Evolutionary conservation across 331 rosid species (phyloP).

Genomic region (Quercus phellos): DNA sequence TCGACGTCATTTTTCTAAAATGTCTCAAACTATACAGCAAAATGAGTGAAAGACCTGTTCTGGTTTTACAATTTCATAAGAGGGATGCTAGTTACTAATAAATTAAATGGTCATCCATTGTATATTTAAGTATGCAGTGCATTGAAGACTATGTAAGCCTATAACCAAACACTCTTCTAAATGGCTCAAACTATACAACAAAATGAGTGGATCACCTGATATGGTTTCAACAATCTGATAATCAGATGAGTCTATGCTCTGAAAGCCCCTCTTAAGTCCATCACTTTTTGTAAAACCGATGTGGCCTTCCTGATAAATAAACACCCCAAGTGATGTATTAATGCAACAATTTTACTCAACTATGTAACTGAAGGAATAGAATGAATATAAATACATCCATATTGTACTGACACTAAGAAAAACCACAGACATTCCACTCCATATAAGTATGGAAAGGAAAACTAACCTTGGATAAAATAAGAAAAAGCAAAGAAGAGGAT

Average conservation of each 20-base stretch:
- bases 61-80: constrained; percentile 14
- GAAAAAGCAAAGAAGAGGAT: constrained; percentile 7
- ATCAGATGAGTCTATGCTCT: constrained; percentile 46
- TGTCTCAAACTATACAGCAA: background rate
- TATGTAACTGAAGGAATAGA: background rate
- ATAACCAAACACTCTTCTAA: constrained; percentile 2
- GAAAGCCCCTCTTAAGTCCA: constrained; percentile 52
- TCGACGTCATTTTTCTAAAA: background rate
- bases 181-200: constrained; percentile 8
- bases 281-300: constrained; percentile 34
- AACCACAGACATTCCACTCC: background rate
- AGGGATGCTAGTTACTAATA: background rate
- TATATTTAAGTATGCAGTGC: background rate
- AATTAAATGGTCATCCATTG: background rate
- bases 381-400: constrained; percentile 3
- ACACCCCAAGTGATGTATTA: constrained; percentile 9
- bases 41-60: constrained; percentile 12
- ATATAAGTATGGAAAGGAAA: constrained; percentile 3
- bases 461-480: constrained; percentile 5
- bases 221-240: constrained; percentile 42
- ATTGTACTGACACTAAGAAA: background rate
- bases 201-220: constrained; percentile 42
- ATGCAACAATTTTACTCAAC: background rate
- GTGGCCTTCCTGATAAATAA: constrained; percentile 39
- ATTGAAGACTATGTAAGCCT: background rate